Conservation (phyloP, 2,329 filamentous ascomycete genomes). For the Talaromyces piceae region DNA sequence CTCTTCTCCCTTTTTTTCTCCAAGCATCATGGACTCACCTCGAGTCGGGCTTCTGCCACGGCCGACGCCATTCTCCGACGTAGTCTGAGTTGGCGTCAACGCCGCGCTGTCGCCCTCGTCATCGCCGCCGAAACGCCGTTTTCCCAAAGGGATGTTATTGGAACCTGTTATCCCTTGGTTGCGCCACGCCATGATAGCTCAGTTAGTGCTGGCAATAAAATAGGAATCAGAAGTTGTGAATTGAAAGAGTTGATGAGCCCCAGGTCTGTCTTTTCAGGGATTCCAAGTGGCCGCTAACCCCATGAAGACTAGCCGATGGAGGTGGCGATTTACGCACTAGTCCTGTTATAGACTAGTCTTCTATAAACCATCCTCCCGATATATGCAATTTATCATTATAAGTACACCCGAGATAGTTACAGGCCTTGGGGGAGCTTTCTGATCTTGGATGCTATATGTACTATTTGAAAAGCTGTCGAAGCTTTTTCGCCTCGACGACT, state of each 20-base stretch:
- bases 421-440: no score
- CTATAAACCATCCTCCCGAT: no score
- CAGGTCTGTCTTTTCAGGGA: background rate
- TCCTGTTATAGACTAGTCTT: background rate
- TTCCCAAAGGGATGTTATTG: constrained; percentile 94
- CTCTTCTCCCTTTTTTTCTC: background rate
- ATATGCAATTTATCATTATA: background rate
- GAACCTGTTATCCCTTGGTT: constrained; percentile 86
- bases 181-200: constrained; percentile 53
- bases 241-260: no score
- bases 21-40: constrained; percentile 44
- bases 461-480: no score
- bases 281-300: background rate
- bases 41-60: constrained; percentile 88
- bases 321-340: background rate
- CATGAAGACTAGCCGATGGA: background rate
- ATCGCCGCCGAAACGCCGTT: constrained; percentile 67
- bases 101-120: constrained; percentile 45
- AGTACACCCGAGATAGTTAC: background rate
- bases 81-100: constrained; percentile 40
- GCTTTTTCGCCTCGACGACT: no score
- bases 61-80: constrained; percentile 51
- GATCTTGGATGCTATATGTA: no score
- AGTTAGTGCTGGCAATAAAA: constrained; percentile 9
- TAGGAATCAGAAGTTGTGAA: background rate